Evolutionary conservation across 805 yeast species (phyloP), one percentile per base, ranked within the genome.

Genomic region (Hemisphaericaspora nanyangensis): DNA sequence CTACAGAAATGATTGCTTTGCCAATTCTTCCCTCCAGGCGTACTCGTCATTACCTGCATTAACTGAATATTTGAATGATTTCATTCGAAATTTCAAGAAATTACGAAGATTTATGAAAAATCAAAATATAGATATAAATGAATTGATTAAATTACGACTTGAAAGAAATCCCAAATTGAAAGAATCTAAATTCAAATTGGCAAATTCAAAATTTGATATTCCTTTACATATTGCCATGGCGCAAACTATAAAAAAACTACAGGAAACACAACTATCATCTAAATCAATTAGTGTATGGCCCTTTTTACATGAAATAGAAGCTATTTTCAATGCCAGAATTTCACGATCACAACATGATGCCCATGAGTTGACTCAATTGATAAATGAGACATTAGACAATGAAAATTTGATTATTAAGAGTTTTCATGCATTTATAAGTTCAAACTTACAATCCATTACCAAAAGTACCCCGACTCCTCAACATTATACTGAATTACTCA

Each of bases 291-390:
- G 90, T 0, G 89, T 87, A 1, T 83, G 95, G 90, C 82, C 86
- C 1, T 74, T 90, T 35, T 63, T 91, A 15, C 82, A 74, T 37
- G 81, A 78, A 8, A 61, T 93, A 36, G 98, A 91, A 53, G 60
- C 58, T 7, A 80, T 85, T 12, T 85, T 82, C 61, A 76, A 80
- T 39, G 80, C 90, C 3, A 79, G 77, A 47, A 81, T 93, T 19
- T 81, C 95, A 2, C 66, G 50, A 26, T 77, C 77, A 33, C 99
- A 93, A 58, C 95, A 91, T 54, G 99, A 91, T 63, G 96, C 98
- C 0, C 97, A 93, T 51, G 99, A 91, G 54, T 70, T 93, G 46
- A 75, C 91, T 22, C 95, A 88, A 55, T 61, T 87, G 37, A 71
- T 90, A 16, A 63, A 91, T 17, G 95, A 90, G 51, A 81, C 91